Conservation (phyloP, 768 basidiomycete genomes). For the Lactarius indigo region DNA sequence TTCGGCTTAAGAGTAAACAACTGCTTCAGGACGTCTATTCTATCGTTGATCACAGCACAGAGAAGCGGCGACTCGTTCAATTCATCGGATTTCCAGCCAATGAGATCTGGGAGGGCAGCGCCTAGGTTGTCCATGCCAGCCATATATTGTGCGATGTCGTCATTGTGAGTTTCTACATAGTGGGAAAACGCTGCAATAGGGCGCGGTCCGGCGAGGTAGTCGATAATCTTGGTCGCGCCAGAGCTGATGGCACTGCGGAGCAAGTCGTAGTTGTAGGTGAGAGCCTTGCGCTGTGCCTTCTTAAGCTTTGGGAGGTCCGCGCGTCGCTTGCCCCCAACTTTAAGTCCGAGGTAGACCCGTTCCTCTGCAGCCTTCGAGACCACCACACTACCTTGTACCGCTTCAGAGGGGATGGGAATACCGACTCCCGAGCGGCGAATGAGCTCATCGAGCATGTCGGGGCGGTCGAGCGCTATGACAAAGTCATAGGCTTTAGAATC, state of each 20-base stretch:
- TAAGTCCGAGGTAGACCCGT: conserved; percentile 51
- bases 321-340: conserved; percentile 62
- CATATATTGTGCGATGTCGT: conserved; percentile 42
- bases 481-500: background rate
- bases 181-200: conserved; percentile 50
- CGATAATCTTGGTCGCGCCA: conserved; percentile 35
- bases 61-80: conserved; percentile 53
- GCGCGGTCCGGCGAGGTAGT: conserved; percentile 46
- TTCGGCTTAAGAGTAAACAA: conserved; percentile 42
- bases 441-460: conserved; percentile 53
- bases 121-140: conserved; percentile 40
- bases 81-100: conserved; percentile 48
- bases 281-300: background rate
- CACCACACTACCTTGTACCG: conserved; percentile 32
- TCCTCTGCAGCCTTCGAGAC: conserved; percentile 38
- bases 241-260: conserved; percentile 5
- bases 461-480: conserved; percentile 40
- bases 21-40: conserved; percentile 41
- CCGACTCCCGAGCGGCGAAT: conserved; percentile 49
- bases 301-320: conserved; percentile 44
- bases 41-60: conserved; percentile 39
- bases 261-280: conserved; percentile 6
- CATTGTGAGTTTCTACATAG: conserved; percentile 44
- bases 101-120: conserved; percentile 41
- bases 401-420: conserved; percentile 27